These are phyloP conservation scores for Aspergillus arachidicola DNA, from an alignment of 2,329 filamentous ascomycete genomes.

Conservation along the genomic window DNA sequence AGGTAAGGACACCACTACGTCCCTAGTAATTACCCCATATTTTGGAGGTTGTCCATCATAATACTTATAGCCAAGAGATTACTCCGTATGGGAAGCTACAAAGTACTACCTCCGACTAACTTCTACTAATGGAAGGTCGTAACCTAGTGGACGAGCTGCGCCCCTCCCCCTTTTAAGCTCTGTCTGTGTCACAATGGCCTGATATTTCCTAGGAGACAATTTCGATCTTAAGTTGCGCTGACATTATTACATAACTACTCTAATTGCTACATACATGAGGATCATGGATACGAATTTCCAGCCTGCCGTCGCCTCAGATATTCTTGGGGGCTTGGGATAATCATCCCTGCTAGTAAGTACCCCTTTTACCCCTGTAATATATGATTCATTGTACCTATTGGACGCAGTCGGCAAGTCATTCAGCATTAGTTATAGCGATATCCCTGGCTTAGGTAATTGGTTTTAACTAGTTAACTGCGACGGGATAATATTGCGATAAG, in stretches of 20 bases:
- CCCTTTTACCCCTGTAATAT: conserved; percentile 15
- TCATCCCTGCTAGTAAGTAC: conserved; percentile 18
- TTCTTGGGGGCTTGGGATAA: conserved; percentile 7
- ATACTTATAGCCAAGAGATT: neutral
- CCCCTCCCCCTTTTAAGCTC: neutral
- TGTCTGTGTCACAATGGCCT: conserved; percentile 2
- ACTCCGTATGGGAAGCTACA: neutral
- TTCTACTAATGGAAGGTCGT: neutral
- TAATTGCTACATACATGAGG: neutral
- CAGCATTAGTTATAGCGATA: neutral
- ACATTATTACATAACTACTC: neutral
- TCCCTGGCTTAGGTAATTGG: neutral
- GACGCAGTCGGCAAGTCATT: neutral
- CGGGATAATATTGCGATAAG: neutral
- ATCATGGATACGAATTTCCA: conserved; percentile 13
- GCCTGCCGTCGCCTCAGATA: conserved; percentile 11
- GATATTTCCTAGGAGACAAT: neutral
- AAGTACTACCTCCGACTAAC: neutral
- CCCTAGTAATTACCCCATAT: neutral
- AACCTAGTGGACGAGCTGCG: neutral
- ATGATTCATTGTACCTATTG: neutral
- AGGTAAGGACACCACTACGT: neutral
- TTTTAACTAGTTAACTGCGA: neutral
- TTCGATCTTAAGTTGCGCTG: neutral
- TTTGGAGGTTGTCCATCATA: neutral